Percentiles rank a stretch among this genome's conserved stretches.
Conservation (phyloP, 208 protist species). For the Leishmania gerbilli region DNA sequence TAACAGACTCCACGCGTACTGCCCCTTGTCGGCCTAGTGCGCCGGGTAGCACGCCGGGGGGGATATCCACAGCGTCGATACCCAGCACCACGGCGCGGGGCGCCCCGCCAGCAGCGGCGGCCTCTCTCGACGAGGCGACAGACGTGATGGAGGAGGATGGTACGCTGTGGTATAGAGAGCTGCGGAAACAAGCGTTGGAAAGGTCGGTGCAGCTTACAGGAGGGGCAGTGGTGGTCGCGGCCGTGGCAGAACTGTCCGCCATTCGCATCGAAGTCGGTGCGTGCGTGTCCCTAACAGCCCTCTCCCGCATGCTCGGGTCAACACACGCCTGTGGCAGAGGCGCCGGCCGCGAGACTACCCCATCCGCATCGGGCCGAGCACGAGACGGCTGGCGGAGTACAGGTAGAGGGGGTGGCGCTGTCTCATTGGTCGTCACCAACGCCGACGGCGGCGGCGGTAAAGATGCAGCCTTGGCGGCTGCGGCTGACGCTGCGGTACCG, state of each 20-base stretch:
- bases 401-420: neutral
- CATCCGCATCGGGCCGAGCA: neutral
- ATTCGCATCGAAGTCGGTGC: neutral
- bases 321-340: neutral
- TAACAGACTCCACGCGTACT: conserved; percentile 52
- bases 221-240: neutral
- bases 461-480: neutral
- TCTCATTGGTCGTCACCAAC: neutral
- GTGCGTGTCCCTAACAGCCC: neutral
- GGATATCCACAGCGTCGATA: conserved; percentile 53
- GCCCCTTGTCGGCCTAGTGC: conserved; percentile 34
- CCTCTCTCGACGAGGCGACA: neutral
- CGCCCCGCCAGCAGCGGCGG: neutral
- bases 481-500: neutral
- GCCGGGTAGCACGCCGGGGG: conserved; percentile 41
- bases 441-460: neutral
- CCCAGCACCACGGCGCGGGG: conserved; percentile 31
- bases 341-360: conserved; percentile 3
- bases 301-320: neutral
- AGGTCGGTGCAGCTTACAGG: neutral
- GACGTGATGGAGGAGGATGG: neutral
- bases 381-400: neutral
- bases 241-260: neutral
- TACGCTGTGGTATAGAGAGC: neutral
- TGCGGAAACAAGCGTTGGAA: neutral